Conservation (phyloP, 75 land plant genomes). For the Picea sitchensis region DNA sequence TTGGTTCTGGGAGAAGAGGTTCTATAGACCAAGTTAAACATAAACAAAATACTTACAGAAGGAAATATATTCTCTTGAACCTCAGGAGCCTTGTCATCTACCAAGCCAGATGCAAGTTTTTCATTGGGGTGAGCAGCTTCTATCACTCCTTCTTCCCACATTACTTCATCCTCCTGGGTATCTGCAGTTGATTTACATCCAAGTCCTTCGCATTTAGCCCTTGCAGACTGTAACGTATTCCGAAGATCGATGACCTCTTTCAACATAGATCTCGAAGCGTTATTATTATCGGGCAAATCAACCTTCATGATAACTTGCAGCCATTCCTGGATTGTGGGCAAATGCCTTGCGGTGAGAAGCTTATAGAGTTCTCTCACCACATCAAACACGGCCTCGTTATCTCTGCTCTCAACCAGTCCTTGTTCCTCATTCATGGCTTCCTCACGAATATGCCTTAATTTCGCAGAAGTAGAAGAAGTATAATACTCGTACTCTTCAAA, state of each 20-base stretch:
- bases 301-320: conserved; percentile 77
- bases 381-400: conserved; percentile 85
- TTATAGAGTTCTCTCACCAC: conserved; percentile 72
- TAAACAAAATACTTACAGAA: too few species aligned
- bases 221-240: conserved; percentile 42
- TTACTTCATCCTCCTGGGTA: conserved; percentile 52
- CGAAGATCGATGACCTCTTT: conserved; percentile 80
- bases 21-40: too few species aligned
- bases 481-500: conserved; percentile 50
- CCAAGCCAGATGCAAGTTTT: neutral
- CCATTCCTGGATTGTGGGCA: conserved; percentile 77
- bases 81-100: conserved; percentile 11
- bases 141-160: conserved; percentile 88
- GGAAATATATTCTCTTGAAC: too few species aligned
- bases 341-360: conserved; percentile 57
- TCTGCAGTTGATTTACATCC: conserved; percentile 38
- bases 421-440: conserved; percentile 51
- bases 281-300: conserved; percentile 47
- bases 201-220: conserved; percentile 59
- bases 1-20: too few species aligned
- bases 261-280: conserved; percentile 49
- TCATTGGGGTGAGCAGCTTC: conserved; percentile 7
- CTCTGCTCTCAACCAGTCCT: conserved; percentile 55
- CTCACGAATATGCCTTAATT: conserved; percentile 39
- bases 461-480: conserved; percentile 29